Evolutionary conservation across 2,329 filamentous ascomycete genomes (phyloP).

Genomic region (Colletotrichum sojae): DNA sequence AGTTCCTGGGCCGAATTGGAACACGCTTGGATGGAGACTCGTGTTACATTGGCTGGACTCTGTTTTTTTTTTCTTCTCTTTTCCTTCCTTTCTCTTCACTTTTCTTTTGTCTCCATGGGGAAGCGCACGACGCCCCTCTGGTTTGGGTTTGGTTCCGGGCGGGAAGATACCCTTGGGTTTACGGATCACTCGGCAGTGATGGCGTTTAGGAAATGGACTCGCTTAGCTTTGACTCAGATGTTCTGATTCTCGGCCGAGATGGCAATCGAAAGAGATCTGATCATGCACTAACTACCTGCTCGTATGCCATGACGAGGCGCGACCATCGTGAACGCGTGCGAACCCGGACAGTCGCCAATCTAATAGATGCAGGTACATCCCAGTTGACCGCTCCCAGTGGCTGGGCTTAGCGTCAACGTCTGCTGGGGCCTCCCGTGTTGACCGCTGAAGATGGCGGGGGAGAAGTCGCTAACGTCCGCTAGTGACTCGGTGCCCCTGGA

Average conservation of each 20-base stretch:
- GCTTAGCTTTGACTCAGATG: not conserved
- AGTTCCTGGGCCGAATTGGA: not conserved
- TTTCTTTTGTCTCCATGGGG: not conserved
- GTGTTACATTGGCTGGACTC: not conserved
- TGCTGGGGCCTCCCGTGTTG: constrained; percentile 32
- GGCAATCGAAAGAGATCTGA: constrained; percentile 15
- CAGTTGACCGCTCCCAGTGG: constrained; percentile 14
- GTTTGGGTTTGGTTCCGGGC: constrained; percentile 1
- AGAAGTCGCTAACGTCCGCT: constrained; percentile 5
- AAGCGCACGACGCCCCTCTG: not conserved
- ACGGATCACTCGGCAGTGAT: not conserved
- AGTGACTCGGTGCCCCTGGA: constrained; percentile 19
- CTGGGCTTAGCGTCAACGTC: constrained; percentile 13
- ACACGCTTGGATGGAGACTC: not conserved
- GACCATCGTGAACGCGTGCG: constrained; percentile 2
- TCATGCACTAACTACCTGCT: not conserved
- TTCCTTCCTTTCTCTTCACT: not conserved
- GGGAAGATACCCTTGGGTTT: constrained; percentile 6
- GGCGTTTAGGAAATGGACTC: constrained; percentile 9
- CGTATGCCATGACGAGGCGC: not conserved
- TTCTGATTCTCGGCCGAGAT: not conserved
- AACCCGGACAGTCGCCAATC: constrained; percentile 4
- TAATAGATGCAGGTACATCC: constrained; percentile 11
- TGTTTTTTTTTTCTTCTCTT: not conserved
- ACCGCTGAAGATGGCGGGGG: constrained; percentile 34